Evolutionary conservation across 345 rosid species (phyloP).

Genomic region (Citrus hindsii): DNA sequence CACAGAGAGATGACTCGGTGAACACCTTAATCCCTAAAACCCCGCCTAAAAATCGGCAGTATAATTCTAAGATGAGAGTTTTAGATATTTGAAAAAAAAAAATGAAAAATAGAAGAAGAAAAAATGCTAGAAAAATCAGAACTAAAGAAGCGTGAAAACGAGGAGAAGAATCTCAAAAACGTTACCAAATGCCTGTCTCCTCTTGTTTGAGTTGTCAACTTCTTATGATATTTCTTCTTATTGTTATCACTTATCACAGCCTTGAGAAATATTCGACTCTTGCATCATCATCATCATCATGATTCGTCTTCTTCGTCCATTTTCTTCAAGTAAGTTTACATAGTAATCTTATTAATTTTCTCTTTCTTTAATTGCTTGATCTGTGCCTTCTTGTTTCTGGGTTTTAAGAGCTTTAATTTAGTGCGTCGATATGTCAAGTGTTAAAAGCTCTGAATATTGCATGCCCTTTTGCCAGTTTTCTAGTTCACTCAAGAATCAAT

Average conservation of each 20-base stretch:
- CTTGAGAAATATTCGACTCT: not conserved
- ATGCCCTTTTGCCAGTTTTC: not conserved
- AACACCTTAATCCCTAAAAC: constrained; percentile 21
- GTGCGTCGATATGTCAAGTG: not conserved
- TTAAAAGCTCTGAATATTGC: not conserved
- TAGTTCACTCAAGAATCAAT: not conserved
- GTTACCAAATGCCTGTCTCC: not conserved
- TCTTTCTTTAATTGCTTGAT: not conserved
- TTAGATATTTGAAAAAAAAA: not conserved
- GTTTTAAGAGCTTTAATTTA: not conserved
- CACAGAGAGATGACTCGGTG: constrained; percentile 11
- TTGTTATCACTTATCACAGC: not conserved
- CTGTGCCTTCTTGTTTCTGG: not conserved
- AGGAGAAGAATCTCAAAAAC: not conserved
- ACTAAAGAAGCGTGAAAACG: not conserved
- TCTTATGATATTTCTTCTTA: not conserved
- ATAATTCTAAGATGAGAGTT: not conserved
- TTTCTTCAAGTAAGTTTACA: not conserved
- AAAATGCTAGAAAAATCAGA: not conserved
- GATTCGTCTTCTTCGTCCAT: not conserved
- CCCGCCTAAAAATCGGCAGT: constrained; percentile 21
- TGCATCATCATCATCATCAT: not conserved
- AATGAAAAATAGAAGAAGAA: not conserved
- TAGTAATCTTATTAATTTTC: not conserved
- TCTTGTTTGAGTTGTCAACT: not conserved